Base-by-base conservation (phyloP, 2,329 filamentous ascomycete species). In the Aspergillus proliferans region DNA sequence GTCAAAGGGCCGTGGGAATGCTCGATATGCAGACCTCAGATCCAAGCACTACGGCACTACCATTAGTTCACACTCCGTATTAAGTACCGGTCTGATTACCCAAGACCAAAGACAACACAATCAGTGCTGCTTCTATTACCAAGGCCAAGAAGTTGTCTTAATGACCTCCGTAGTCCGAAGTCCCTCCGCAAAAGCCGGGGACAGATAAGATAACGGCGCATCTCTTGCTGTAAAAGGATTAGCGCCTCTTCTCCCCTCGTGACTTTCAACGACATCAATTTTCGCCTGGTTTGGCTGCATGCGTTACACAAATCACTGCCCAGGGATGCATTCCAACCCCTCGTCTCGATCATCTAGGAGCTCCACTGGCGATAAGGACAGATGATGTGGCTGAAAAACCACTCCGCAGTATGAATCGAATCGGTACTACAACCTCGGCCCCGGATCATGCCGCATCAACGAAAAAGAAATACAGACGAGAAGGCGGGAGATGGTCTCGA, bases 401-500 rank as follows among this genome's bases (percentile, higher is more conserved):
- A 18, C 34, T 36, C n/a, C 26, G 26, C 26, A 36, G 14, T n/a
- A n/a, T 36, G 14, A 36, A 15, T 36, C 34, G 14, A n/a, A n/a
- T 7, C 6, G 8, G 14, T 18, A 36, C 34, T 18, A 7, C 34
- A n/a, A 36, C 34, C 34, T n/a, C 15, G 15, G 14, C 34, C n/a
- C n/a, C 14, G 18, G 38, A 40, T 8, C 19, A 40, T 21, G 18
- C 19, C 41, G 10, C 24, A 6, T 14, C 21, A 28, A 15, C 41
- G 15, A 53, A 49, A 18, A 63, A 59, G 42, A 59, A 59, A 43
- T 49, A 49, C 47, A 59, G 60, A 46, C 55, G 53, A 47, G 59
- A 58, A n/a, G 61, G 64, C 15, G 59, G 57, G 6, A 59, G 58
- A 49, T 70, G 67, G 67, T 67, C 65, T 53, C 65, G 67, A 10